Percentiles rank a stretch among this genome's conserved stretches.
Conservation (phyloP, 2,329 filamentous ascomycete species). For the Colletotrichum nymphaeae region DNA sequence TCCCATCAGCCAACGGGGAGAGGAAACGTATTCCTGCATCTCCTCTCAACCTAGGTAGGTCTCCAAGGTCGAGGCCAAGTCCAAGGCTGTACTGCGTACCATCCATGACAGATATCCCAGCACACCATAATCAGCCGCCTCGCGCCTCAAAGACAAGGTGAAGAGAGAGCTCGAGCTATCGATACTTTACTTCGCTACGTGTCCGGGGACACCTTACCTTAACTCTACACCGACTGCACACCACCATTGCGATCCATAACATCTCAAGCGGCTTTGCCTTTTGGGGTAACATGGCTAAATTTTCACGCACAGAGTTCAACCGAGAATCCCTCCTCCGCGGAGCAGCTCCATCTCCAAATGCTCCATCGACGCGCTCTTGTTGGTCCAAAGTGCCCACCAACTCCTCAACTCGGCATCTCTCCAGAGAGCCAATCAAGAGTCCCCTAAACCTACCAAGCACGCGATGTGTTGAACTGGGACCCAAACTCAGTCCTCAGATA, state of each 20-base stretch:
- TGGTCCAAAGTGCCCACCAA: conserved; percentile 10
- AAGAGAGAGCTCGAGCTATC: background rate
- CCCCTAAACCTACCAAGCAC: background rate
- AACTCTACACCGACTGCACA: background rate
- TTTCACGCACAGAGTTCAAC: background rate
- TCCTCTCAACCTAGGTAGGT: background rate
- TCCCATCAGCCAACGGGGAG: background rate
- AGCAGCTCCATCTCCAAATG: background rate
- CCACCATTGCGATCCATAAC: background rate
- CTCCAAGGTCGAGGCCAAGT: background rate
- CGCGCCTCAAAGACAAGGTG: background rate
- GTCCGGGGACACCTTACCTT: background rate
- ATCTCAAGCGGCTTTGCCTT: background rate
- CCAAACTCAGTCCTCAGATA: background rate
- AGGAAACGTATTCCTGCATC: background rate
- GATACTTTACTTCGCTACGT: background rate
- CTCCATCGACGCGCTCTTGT: conserved; percentile 3
- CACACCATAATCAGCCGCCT: background rate
- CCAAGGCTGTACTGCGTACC: background rate
- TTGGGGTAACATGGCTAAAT: background rate
- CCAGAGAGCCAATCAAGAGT: background rate
- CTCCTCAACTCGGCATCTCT: conserved; percentile 9
- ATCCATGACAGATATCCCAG: background rate
- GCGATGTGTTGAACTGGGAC: background rate
- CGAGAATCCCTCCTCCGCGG: background rate